Evolutionary conservation across 352 stramenopile species (phyloP).

Genomic region (Phytophthora sojae): DNA sequence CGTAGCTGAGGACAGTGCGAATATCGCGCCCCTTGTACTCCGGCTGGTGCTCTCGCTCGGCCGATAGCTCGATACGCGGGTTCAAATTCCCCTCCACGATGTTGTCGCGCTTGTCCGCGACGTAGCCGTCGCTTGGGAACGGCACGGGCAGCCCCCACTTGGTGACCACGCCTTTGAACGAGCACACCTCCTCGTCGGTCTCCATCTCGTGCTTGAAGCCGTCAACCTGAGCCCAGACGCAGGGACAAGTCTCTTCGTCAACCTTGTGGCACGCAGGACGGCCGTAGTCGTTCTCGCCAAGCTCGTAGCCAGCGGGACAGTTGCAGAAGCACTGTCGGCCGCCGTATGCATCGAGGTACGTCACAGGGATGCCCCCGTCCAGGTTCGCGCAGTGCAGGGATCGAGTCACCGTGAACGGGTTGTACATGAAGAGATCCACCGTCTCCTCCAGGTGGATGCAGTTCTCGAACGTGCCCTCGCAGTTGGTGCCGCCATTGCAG

Average conservation of each 20-base stretch:
- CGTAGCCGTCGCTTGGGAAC: slow-evolving; percentile 69
- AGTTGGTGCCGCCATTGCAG: slow-evolving; percentile 27
- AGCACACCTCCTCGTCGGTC: slow-evolving; percentile 34
- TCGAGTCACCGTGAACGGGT: slow-evolving; percentile 57
- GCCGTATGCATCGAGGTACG: slow-evolving; percentile 46
- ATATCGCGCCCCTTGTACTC: slow-evolving; percentile 35
- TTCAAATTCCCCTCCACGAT: slow-evolving; percentile 15
- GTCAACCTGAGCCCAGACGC: slow-evolving; percentile 50
- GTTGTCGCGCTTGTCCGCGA: slow-evolving; percentile 52
- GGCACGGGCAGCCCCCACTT: slow-evolving; percentile 52
- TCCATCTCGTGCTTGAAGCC: slow-evolving; percentile 43
- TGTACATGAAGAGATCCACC: slow-evolving; percentile 71
- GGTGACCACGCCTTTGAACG: slow-evolving; percentile 44
- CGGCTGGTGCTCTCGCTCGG: slow-evolving; percentile 17
- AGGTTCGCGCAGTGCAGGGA: slow-evolving; percentile 48
- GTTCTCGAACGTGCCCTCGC: slow-evolving; percentile 33
- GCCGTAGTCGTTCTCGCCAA: slow-evolving; percentile 25
- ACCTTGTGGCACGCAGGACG: slow-evolving; percentile 37
- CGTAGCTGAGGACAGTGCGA: slow-evolving; percentile 7
- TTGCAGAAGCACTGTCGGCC: slow-evolving; percentile 64
- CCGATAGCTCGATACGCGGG: slow-evolving; percentile 29
- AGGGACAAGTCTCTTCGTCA: slow-evolving; percentile 43
- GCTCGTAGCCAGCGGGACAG: slow-evolving; percentile 50
- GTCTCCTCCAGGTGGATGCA: slow-evolving; percentile 43
- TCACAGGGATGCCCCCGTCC: slow-evolving; percentile 52